phyloP scores from a whole-genome alignment of 2,329 filamentous ascomycete genomes.

The Arthrobotrys musiformis region DNA sequence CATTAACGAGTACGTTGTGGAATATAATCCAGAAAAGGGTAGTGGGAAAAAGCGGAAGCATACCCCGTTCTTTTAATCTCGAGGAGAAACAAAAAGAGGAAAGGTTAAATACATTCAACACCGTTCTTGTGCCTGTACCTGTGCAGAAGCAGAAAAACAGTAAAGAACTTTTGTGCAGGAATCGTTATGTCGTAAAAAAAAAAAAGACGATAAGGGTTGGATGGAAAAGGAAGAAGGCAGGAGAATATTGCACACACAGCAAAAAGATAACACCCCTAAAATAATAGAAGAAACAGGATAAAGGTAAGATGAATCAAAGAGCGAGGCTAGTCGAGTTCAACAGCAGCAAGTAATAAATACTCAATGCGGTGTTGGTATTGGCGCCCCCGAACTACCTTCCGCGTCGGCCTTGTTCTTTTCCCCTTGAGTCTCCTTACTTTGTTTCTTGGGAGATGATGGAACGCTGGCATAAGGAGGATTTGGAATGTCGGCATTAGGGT shows the following conservation, averaged over 20 bases:
- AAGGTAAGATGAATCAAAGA: not conserved
- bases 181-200: constrained; percentile 27
- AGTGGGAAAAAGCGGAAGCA: constrained; percentile 1
- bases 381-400: not conserved
- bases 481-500: not conserved
- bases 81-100: constrained; percentile 24
- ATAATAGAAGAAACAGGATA: constrained; percentile 12
- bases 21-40: constrained; percentile 6
- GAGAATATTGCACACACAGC: constrained; percentile 4
- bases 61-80: constrained; percentile 27
- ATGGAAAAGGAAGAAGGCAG: not conserved
- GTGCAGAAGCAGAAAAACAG: constrained; percentile 42
- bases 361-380: not conserved
- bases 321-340: not conserved
- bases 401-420: not conserved
- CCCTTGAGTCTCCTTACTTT: not conserved
- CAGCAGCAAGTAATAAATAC: not conserved
- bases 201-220: not conserved
- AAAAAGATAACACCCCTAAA: not conserved
- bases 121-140: constrained; percentile 45
- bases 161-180: constrained; percentile 39
- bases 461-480: not conserved
- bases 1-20: constrained; percentile 11
- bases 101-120: constrained; percentile 54
- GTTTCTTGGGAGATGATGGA: constrained; percentile 1